Conservation (phyloP, 352 stramenopile species). For the Pythium aphanidermatum region DNA sequence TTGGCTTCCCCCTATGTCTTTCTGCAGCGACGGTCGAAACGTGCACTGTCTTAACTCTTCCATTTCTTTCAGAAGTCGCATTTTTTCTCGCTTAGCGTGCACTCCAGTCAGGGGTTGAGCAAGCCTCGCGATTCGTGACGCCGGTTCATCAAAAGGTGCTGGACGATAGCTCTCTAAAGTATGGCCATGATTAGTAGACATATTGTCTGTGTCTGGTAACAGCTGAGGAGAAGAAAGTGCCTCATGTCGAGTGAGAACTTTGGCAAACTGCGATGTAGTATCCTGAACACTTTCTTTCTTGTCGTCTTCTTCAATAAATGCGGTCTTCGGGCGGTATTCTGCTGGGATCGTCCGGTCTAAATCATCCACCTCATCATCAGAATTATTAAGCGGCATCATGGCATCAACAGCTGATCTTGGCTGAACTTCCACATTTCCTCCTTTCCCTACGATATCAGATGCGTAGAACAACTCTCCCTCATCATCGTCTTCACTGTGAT, state of each 20-base stretch:
- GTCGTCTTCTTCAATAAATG: no score
- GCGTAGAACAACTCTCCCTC: constrained; percentile 21
- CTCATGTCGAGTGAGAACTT: not conserved
- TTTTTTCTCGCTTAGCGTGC: constrained; percentile 61
- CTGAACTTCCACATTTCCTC: constrained; percentile 8
- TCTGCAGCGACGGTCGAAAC: constrained; percentile 34
- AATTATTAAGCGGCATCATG: no score
- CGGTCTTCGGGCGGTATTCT: constrained; percentile 1
- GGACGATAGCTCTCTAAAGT: no score
- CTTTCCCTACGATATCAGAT: constrained; percentile 14
- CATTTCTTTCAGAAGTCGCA: constrained; percentile 49
- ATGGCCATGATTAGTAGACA: no score
- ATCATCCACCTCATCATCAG: not conserved
- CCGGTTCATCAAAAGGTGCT: no score
- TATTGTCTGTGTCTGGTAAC: no score
- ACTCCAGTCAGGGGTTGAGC: constrained; percentile 42
- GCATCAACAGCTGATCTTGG: constrained; percentile 13
- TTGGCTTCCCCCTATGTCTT: no score
- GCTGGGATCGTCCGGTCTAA: constrained; percentile 1
- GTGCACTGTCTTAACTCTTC: constrained; percentile 59
- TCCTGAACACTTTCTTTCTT: no score
- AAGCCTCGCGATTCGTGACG: constrained; percentile 21
- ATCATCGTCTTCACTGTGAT: not conserved
- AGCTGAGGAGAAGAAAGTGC: no score
- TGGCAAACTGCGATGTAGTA: not conserved